Evolutionary conservation across 805 yeast genomes (phyloP).

Genomic region (Candida khao-thaluensis): DNA sequence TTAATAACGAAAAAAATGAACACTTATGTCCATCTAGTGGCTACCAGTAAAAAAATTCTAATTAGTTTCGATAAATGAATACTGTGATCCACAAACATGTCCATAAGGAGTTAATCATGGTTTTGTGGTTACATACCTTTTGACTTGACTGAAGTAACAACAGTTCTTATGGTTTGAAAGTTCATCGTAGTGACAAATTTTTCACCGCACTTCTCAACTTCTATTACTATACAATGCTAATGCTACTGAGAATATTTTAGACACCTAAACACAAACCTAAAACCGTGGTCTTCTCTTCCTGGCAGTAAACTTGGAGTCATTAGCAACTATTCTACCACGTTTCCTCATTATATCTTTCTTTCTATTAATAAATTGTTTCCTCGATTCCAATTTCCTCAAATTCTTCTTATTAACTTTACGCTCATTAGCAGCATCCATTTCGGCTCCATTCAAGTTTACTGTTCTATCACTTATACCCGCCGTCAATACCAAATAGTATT

Average conservation of each 20-base stretch:
- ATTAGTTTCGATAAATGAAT: no score
- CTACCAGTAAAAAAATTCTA: no score
- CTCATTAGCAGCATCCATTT: slow-evolving; percentile 65
- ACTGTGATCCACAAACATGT: no score
- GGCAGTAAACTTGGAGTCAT: slow-evolving; percentile 89
- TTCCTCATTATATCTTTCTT: slow-evolving; percentile 92
- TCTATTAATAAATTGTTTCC: slow-evolving; percentile 77
- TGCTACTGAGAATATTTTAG: slow-evolving; percentile 1
- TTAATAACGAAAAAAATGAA: neutral
- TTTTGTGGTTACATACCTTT: slow-evolving; percentile 5
- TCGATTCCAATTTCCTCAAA: slow-evolving; percentile 62
- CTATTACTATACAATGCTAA: slow-evolving; percentile 3
- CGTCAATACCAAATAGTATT: slow-evolving; percentile 84
- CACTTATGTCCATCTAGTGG: no score
- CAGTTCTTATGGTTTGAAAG: slow-evolving; percentile 4
- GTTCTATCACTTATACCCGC: slow-evolving; percentile 79
- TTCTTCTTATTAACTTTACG: slow-evolving; percentile 45
- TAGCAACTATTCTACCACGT: slow-evolving; percentile 86
- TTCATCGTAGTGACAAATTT: slow-evolving; percentile 6
- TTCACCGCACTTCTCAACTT: slow-evolving; percentile 2
- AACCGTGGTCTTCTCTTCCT: slow-evolving; percentile 55
- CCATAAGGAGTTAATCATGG: no score
- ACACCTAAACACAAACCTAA: slow-evolving; percentile 15
- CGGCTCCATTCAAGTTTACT: slow-evolving; percentile 76
- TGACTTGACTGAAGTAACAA: slow-evolving; percentile 5